Percentiles rank a stretch among this genome's conserved stretches.
These are phyloP conservation scores for Ophiosphaerella narmari DNA, from an alignment of 2,329 filamentous ascomycete species.

Conservation along the genomic window DNA sequence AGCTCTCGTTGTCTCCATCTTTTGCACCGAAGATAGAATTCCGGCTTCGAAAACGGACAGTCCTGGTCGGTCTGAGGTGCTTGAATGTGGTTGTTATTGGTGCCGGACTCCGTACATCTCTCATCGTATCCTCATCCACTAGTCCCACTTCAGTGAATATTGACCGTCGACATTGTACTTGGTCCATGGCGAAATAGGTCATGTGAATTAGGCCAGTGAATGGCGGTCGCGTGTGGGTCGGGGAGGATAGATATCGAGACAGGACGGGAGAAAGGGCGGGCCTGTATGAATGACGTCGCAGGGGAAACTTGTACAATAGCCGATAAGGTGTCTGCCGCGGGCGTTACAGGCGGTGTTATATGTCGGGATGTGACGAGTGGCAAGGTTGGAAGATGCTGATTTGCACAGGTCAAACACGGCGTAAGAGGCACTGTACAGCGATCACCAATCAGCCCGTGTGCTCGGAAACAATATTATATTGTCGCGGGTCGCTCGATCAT, in stretches of 20 bases:
- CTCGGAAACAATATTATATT: too few species aligned
- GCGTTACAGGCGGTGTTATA: conserved; percentile 12
- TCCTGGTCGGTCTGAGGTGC: conserved; percentile 31
- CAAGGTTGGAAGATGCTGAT: conserved; percentile 11
- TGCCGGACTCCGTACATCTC: conserved; percentile 36
- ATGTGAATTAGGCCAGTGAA: background rate
- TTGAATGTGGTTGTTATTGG: conserved; percentile 26
- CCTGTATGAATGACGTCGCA: conserved; percentile 27
- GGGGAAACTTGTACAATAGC: conserved; percentile 16
- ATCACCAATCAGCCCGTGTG: background rate
- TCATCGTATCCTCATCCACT: conserved; percentile 38
- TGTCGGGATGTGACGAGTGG: conserved; percentile 12
- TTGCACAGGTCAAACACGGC: conserved; percentile 12
- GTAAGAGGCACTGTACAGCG: background rate
- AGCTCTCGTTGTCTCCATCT: conserved; percentile 20
- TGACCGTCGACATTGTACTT: conserved; percentile 36
- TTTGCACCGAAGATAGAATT: conserved; percentile 31
- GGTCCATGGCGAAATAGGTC: conserved; percentile 28
- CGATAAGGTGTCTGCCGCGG: conserved; percentile 5
- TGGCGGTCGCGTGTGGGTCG: conserved; percentile 13
- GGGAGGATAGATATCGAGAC: conserved; percentile 4
- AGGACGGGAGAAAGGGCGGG: conserved; percentile 1
- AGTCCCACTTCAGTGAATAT: conserved; percentile 46
- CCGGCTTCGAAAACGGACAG: conserved; percentile 39
- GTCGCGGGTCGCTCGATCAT: too few species aligned